A percentile compares a stretch with the other conserved stretches of the same genome.
Conservation (phyloP, 768 basidiomycete genomes). For the Clitopilus passeckerianus region DNA sequence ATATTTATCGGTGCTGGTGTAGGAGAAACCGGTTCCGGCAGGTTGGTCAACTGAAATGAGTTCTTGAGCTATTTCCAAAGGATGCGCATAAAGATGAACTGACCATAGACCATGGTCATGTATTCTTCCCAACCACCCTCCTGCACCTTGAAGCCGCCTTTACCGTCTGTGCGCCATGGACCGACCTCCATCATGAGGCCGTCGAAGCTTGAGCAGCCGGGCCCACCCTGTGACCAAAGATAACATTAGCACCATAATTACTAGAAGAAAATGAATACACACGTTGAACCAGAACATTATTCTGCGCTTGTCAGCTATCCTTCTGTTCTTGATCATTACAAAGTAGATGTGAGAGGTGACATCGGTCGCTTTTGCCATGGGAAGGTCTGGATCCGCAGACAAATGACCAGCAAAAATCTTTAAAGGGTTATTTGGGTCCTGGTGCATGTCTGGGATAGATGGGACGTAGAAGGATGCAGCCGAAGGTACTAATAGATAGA, state of each 20-base stretch:
- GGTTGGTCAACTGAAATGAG: slow-evolving; percentile 84
- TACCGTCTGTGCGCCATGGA: slow-evolving; percentile 77
- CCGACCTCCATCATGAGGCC: slow-evolving; percentile 99
- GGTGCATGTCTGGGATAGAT: slow-evolving; percentile 69
- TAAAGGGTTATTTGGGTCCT: slow-evolving; percentile 66
- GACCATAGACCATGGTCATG: slow-evolving; percentile 88
- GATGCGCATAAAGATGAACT: slow-evolving; percentile 20
- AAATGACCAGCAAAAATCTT: slow-evolving; percentile 84
- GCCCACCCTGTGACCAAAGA: slow-evolving; percentile 64
- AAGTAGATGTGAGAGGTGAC: slow-evolving; percentile 83
- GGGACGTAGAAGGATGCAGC: slow-evolving; percentile 84
- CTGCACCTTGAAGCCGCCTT: slow-evolving; percentile 63
- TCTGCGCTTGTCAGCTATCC: slow-evolving; percentile 84
- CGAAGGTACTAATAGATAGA: slow-evolving; percentile 52
- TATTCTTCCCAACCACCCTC: slow-evolving; percentile 99
- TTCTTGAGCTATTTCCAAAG: neutral
- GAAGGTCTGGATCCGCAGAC: slow-evolving; percentile 65
- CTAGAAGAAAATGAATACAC: slow-evolving; percentile 20
- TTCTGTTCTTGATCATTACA: slow-evolving; percentile 82
- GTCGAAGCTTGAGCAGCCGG: slow-evolving; percentile 96
- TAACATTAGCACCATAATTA: neutral
- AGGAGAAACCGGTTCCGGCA: slow-evolving; percentile 92
- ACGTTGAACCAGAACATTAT: slow-evolving; percentile 98
- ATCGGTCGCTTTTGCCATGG: slow-evolving; percentile 45
- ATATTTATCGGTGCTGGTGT: slow-evolving; percentile 80